Evolutionary conservation across 2,329 filamentous ascomycete genomes (phyloP), one percentile per base, ranked within the genome.

Genomic region (Curvularia lunata): DNA sequence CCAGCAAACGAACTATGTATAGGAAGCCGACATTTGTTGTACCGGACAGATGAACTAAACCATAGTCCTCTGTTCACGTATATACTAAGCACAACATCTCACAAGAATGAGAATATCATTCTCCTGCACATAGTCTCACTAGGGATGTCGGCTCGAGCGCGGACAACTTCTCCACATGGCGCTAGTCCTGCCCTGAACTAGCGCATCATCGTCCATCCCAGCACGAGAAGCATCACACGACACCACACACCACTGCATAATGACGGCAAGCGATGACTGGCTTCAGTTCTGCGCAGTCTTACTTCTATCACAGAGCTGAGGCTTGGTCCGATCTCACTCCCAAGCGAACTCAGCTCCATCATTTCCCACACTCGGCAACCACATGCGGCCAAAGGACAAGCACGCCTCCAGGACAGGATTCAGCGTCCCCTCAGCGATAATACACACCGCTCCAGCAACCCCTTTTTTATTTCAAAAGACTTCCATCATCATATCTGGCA

Each of bases 211-310:
- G 21, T 21, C 21, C 42, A 47, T 12, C 10, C 16, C 42, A 47
- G 23, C 49, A 30, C 25, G 6, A 16, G 42, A 52, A 23, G 19
- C 21, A 42, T 42, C 40, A 42, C 40, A 42, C 40, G 21, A 42
- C 42, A 53, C 13, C 50, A 53, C 30, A 38, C 50, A 9, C 19
- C 23, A 53, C 42, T 47, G 42, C 41, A 40, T n/a, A 16, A 47
- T 53, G 50, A 46, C 42, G 28, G n/a, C 42, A 28, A 23, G 19
- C 16, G 28, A 19, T 40, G 25, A 7, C 28, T 40, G 13, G 21
- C 6, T 40, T 19, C 16, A 13, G 13, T 8, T 32, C 19, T 8
- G 21, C 16, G 21, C 9, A 43, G 19, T 7, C 5, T 12, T 37
- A 18, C 27, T n/a, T 12, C 6, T 13, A 16, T 27, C 10, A 13